A percentile compares a stretch with the other conserved stretches of the same genome.
Evolutionary conservation across 768 basidiomycete genomes (phyloP).

Genomic region (Lentinula detonsa): DNA sequence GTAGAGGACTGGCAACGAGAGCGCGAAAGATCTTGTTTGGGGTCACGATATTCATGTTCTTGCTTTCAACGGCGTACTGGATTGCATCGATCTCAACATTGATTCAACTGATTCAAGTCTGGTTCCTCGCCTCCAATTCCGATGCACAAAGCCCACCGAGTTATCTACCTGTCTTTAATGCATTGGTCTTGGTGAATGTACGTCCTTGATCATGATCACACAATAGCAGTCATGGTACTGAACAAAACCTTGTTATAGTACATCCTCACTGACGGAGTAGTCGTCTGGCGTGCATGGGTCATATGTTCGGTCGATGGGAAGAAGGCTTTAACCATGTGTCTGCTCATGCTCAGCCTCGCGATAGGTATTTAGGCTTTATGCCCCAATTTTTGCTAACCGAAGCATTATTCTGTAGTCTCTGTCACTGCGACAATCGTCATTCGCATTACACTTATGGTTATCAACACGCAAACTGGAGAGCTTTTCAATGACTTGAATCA

Average conservation of each 20-base stretch:
- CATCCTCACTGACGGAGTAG: slow-evolving; percentile 3
- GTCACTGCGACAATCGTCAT: background rate
- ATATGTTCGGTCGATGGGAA: background rate
- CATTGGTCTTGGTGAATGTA: background rate
- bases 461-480: background rate
- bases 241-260: background rate
- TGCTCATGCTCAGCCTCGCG: background rate
- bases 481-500: background rate
- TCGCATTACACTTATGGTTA: background rate
- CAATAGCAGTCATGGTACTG: background rate
- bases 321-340: background rate
- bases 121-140: background rate
- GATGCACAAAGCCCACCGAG: background rate
- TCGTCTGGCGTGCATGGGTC: slow-evolving; percentile 7
- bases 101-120: background rate
- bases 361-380: background rate
- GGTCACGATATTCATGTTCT: slow-evolving; percentile 4
- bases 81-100: background rate
- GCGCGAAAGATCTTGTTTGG: slow-evolving; percentile 3
- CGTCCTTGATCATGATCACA: background rate
- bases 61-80: background rate
- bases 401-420: background rate
- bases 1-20: background rate
- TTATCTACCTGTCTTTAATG: slow-evolving; percentile 5
- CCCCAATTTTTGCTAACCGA: background rate